Percentiles rank a stretch among this genome's conserved stretches.
Evolutionary conservation across 495 filamentous ascomycete species (phyloP).

Genomic region (Trichoderma reesei): DNA sequence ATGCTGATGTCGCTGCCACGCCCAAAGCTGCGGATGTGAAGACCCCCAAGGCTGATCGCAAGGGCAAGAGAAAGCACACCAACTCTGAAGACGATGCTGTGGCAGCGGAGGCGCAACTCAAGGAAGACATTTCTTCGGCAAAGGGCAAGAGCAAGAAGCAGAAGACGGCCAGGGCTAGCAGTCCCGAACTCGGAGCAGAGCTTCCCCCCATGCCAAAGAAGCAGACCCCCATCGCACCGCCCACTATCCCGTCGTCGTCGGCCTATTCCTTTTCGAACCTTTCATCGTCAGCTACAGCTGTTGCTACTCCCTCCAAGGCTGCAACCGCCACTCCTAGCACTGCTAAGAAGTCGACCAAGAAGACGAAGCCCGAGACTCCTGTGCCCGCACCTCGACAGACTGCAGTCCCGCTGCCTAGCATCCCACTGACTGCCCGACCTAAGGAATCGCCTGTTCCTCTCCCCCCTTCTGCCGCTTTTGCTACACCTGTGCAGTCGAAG

Average conservation of each 20-base stretch:
- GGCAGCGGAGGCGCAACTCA: neutral
- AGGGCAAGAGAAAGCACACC: constrained; percentile 8
- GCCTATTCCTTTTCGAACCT: too few species aligned
- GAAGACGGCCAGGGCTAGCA: constrained; percentile 3
- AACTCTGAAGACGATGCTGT: constrained; percentile 3
- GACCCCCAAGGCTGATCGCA: neutral
- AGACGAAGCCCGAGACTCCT: constrained; percentile 8
- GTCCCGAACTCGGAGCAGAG: neutral
- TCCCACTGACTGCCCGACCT: constrained; percentile 5
- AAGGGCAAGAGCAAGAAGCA: constrained; percentile 9
- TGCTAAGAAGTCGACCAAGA: constrained; percentile 2
- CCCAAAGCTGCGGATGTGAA: neutral
- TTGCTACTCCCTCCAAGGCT: neutral
- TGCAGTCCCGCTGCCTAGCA: neutral
- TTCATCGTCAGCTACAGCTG: neutral
- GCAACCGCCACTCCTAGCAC: neutral
- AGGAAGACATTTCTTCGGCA: neutral
- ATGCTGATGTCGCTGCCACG: neutral
- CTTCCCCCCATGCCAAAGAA: constrained; percentile 13
- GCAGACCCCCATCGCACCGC: constrained; percentile 23
- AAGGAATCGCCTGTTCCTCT: constrained; percentile 32
- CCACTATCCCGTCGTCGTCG: constrained; percentile 13
- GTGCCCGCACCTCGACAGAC: neutral
- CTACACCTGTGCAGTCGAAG: neutral
- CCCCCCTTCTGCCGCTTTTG: constrained; percentile 19